These are phyloP conservation scores for Musa acuminata DNA, from an alignment of 176 grass and related monocot genomes.

Conservation along the genomic window DNA sequence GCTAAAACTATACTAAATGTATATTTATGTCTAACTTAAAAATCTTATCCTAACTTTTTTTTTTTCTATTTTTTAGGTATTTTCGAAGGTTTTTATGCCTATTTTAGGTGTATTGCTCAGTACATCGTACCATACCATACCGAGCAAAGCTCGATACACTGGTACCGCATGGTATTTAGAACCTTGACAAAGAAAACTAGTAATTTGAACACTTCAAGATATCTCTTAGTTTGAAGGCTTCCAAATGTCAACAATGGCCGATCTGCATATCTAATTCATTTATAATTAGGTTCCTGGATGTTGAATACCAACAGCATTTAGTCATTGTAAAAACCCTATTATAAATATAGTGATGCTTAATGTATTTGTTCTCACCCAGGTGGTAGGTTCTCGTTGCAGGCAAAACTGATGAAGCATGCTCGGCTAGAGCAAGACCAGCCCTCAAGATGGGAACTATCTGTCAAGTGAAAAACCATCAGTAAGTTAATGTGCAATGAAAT, in stretches of 20 bases:
- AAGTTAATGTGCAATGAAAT: neutral
- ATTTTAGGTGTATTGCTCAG: too few species aligned
- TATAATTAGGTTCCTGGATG: neutral
- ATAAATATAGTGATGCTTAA: neutral
- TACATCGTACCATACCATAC: too few species aligned
- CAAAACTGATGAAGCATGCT: conserved; percentile 63
- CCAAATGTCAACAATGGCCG: neutral
- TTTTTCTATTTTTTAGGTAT: too few species aligned
- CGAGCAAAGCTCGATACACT: too few species aligned
- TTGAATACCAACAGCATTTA: neutral
- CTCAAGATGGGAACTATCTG: conserved; percentile 95
- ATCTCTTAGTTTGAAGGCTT: too few species aligned
- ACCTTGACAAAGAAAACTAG: neutral
- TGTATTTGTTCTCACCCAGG: conserved; percentile 41
- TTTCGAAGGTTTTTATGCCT: too few species aligned
- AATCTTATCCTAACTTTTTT: too few species aligned
- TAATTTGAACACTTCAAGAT: neutral
- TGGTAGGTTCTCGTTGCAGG: conserved; percentile 92
- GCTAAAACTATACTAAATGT: too few species aligned
- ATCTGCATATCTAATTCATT: neutral
- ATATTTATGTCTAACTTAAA: too few species aligned
- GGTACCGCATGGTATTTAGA: too few species aligned
- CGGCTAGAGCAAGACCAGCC: conserved; percentile 86
- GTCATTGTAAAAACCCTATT: neutral
- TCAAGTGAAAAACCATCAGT: conserved; percentile 11